Evolutionary conservation across 768 basidiomycete species (phyloP), one percentile per base, ranked within the genome.

Genomic region (Kwoniella europaea): DNA sequence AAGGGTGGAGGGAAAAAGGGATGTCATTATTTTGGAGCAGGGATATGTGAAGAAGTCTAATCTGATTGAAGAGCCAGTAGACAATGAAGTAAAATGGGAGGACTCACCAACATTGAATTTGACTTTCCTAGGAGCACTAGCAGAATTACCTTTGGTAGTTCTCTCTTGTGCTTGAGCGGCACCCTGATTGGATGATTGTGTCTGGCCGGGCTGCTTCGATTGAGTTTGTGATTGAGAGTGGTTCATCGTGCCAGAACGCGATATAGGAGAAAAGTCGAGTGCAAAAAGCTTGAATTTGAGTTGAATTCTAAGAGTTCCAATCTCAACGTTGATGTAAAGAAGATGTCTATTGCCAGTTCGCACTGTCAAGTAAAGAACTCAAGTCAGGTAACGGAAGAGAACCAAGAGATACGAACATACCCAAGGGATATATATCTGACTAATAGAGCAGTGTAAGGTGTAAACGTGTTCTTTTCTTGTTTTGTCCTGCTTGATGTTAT

Each of bases 61-160:
- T 35, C 35, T 35, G 35, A 35, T 35, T 6, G 35, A 6, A 22
- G 35, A 13, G 59, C 16, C 0, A 22, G 22, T 20, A 50, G 43
- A n/a, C 27, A 27, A 3, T 42, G 46, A 42, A 44, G 69, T n/a
- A 7, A 22, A 29, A 6, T 35, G 6, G 35, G 35, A 35, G 35
- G 18, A 73, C 79, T 78, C 63, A 80, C 79, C 79, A 63, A 80
- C 79, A 42, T 75, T 78, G 77, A 80, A 80, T 27, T 72, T 71
- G 54, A 80, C 76, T 50, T 78, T 78, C 6, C 79, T 60, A 22
- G 79, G 77, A 13, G 76, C 75, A 59, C 67, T 58, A n/a, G 71
- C 71, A 27, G 61, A 68, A 20, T 71, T 73, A n/a, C 77, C 77
- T 59, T 79, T 79, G 2, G 77, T 79, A 27, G 71, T 76, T 41